A percentile compares a stretch with the other conserved stretches of the same genome.
Conservation (phyloP, 116 monocot species). For the Dioscorea cayenensis region DNA sequence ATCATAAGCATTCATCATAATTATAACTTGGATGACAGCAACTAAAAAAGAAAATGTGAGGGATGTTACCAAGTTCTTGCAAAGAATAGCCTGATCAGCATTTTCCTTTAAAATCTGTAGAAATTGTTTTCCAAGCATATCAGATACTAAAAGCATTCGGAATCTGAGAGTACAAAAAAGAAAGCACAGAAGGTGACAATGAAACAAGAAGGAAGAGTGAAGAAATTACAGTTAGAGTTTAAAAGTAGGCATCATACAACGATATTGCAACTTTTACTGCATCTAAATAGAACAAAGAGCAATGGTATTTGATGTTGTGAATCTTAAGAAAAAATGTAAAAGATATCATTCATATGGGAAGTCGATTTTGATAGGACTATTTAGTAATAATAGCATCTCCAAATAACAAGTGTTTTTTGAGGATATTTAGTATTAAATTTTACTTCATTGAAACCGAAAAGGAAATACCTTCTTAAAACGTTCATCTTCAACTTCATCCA, state of each 20-base stretch:
- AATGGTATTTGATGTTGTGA: no score
- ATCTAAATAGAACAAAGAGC: no score
- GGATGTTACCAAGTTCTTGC: slow-evolving; percentile 75
- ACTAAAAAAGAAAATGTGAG: no score
- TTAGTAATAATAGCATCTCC: no score
- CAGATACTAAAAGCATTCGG: not conserved
- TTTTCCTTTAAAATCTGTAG: slow-evolving; percentile 60
- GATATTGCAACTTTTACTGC: not conserved
- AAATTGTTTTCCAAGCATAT: slow-evolving; percentile 2
- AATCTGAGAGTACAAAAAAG: not conserved
- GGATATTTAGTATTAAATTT: no score
- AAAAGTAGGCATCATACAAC: not conserved
- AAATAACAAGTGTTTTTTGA: no score
- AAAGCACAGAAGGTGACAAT: not conserved
- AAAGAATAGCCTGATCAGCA: slow-evolving; percentile 55
- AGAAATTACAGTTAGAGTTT: not conserved
- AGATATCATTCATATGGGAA: no score
- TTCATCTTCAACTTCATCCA: slow-evolving; percentile 80
- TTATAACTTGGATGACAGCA: no score
- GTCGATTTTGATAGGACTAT: no score
- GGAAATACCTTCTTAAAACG: slow-evolving; percentile 59
- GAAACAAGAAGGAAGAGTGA: not conserved
- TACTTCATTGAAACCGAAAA: not conserved
- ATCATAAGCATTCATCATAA: no score
- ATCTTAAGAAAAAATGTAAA: no score